These are phyloP conservation scores for Zalerion maritima DNA, from an alignment of 495 filamentous ascomycete species.

Conservation along the genomic window DNA sequence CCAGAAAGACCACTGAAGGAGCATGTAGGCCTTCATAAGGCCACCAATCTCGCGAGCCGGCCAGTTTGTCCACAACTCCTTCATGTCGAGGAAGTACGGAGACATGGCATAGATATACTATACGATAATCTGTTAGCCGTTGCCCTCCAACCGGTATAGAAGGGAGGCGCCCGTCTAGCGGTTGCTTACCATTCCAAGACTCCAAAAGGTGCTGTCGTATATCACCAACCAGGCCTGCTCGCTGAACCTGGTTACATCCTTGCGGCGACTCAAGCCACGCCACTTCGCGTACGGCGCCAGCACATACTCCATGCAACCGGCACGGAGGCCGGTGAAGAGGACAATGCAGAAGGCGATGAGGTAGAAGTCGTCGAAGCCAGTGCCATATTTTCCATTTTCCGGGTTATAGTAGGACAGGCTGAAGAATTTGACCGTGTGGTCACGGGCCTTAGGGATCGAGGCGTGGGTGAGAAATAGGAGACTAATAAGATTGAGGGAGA, in stretches of 20 bases:
- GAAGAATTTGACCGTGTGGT: conserved; percentile 75
- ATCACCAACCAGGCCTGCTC: conserved; percentile 85
- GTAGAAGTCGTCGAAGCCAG: conserved; percentile 66
- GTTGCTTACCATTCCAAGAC: conserved; percentile 63
- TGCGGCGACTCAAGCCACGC: conserved; percentile 54
- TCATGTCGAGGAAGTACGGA: conserved; percentile 61
- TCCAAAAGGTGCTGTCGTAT: conserved; percentile 69
- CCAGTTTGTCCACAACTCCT: conserved; percentile 70
- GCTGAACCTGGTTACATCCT: conserved; percentile 64
- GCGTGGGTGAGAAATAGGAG: conserved; percentile 65
- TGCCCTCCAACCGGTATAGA: not conserved
- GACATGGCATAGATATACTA: conserved; percentile 74
- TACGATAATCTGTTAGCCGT: conserved; percentile 3
- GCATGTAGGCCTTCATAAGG: conserved; percentile 76
- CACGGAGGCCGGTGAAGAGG: conserved; percentile 72
- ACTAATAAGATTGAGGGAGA: conserved; percentile 64
- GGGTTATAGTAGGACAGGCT: conserved; percentile 69
- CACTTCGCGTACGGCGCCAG: conserved; percentile 58
- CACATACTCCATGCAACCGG: conserved; percentile 74
- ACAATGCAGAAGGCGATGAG: conserved; percentile 69
- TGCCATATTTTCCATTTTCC: conserved; percentile 47
- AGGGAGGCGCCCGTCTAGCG: not conserved
- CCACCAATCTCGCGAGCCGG: conserved; percentile 58
- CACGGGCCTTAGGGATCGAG: conserved; percentile 59
- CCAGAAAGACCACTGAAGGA: conserved; percentile 86